Evolutionary conservation across 257 asterid species (phyloP).

Genomic region (Hygrophila difformis): DNA sequence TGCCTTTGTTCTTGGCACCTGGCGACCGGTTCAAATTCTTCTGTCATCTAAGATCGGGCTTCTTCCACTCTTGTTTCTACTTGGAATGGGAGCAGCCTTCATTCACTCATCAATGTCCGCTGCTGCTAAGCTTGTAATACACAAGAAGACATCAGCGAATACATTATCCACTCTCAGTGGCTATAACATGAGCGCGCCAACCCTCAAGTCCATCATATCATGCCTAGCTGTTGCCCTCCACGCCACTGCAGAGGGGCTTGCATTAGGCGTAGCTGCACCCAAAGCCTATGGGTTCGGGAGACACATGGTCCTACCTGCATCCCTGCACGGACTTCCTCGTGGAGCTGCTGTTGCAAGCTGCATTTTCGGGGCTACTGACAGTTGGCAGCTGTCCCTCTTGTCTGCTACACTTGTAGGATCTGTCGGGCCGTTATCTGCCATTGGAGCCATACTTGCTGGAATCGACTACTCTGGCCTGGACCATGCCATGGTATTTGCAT

Average conservation of each 20-base stretch:
- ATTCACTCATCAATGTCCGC: slow-evolving; percentile 40
- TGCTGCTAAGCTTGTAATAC: slow-evolving; percentile 41
- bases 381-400: slow-evolving; percentile 79
- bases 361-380: slow-evolving; percentile 75
- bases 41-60: slow-evolving; percentile 63
- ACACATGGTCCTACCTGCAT: slow-evolving; percentile 94
- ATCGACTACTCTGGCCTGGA: slow-evolving; percentile 89
- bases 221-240: slow-evolving; percentile 76
- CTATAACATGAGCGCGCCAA: slow-evolving; percentile 52
- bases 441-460: slow-evolving; percentile 78
- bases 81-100: slow-evolving; percentile 41
- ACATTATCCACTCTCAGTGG: slow-evolving; percentile 41
- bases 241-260: slow-evolving; percentile 85
- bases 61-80: slow-evolving; percentile 47
- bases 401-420: slow-evolving; percentile 76
- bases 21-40: slow-evolving; percentile 86
- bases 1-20: slow-evolving; percentile 74
- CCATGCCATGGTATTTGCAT: slow-evolving; percentile 76
- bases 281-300: slow-evolving; percentile 91
- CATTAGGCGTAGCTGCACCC: slow-evolving; percentile 74
- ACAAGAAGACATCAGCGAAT: slow-evolving; percentile 50
- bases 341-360: slow-evolving; percentile 99
- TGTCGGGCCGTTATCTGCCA: slow-evolving; percentile 84
- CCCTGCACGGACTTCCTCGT: slow-evolving; percentile 91
- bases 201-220: slow-evolving; percentile 75